Evolutionary conservation across 169 alveolate genomes (phyloP).

Genomic region (Plasmodium chabaudi): DNA sequence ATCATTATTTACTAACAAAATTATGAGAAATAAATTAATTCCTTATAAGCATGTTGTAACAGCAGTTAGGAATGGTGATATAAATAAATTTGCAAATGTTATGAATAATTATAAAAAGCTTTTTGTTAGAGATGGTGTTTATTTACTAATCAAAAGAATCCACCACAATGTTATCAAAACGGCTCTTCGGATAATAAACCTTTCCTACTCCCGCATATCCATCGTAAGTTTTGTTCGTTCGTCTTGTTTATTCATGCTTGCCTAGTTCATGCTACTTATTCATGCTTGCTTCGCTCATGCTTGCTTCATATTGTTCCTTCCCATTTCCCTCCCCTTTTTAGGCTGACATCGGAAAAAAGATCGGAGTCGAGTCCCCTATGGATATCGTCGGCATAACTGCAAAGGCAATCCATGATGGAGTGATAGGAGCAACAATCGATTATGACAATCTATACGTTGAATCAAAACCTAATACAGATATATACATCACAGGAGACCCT

Average conservation of each 20-base stretch:
- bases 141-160: constrained; percentile 91
- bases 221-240: constrained; percentile 76
- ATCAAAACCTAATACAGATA: constrained; percentile 82
- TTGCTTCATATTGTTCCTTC: background rate
- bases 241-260: too few species aligned
- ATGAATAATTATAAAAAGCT: constrained; percentile 83
- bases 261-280: too few species aligned
- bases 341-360: constrained; percentile 91
- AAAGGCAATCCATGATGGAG: constrained; percentile 96
- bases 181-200: constrained; percentile 94
- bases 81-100: constrained; percentile 89
- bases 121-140: constrained; percentile 92
- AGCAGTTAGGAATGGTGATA: constrained; percentile 95
- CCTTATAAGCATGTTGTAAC: constrained; percentile 94
- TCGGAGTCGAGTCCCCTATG: constrained; percentile 92
- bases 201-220: constrained; percentile 93
- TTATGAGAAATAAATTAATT: constrained; percentile 87
- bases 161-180: constrained; percentile 96
- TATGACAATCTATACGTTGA: constrained; percentile 89
- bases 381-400: constrained; percentile 94
- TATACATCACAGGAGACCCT: constrained; percentile 85
- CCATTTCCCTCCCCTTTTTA: constrained; percentile 9
- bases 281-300: too few species aligned
- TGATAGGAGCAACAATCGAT: constrained; percentile 94
- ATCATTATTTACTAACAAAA: constrained; percentile 90